Percentiles rank a stretch among this genome's conserved stretches.
These are phyloP conservation scores for Xylaria grammica DNA, from an alignment of 495 filamentous ascomycete genomes.

Conservation along the genomic window DNA sequence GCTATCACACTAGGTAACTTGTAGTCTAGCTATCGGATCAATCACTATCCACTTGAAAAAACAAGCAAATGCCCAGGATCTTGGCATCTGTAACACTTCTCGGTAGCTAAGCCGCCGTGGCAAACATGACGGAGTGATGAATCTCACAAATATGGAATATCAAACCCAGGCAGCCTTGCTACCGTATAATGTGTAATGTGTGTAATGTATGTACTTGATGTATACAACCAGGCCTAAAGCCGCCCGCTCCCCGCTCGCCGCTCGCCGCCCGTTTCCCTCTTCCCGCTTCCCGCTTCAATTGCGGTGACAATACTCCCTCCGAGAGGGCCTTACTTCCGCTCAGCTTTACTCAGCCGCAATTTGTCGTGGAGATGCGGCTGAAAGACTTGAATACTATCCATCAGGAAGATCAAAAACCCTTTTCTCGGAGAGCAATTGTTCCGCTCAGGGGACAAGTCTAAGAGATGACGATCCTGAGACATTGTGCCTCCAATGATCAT, in stretches of 20 bases:
- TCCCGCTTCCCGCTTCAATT: background rate
- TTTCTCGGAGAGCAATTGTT: background rate
- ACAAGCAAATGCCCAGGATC: slow-evolving; percentile 27
- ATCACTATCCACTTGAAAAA: slow-evolving; percentile 1
- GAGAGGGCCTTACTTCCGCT: background rate
- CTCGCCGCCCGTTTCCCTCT: background rate
- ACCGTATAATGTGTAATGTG: too few relatives aligned
- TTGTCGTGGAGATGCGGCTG: background rate
- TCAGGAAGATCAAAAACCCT: background rate
- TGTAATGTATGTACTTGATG: too few relatives aligned
- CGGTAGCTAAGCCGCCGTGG: slow-evolving; percentile 1
- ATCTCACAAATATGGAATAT: background rate
- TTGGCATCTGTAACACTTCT: slow-evolving; percentile 34
- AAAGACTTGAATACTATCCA: background rate
- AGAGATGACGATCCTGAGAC: background rate
- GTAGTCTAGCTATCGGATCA: background rate
- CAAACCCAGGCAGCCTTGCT: too few relatives aligned
- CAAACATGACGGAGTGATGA: too few relatives aligned
- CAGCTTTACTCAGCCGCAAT: slow-evolving; percentile 3
- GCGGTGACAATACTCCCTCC: background rate
- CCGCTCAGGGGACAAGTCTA: background rate
- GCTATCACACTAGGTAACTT: background rate
- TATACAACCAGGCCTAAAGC: too few relatives aligned
- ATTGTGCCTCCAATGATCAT: background rate
- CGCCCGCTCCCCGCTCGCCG: too few relatives aligned